phyloP scores from a whole-genome alignment of 345 rosid species.

The Kandelia obovata region DNA sequence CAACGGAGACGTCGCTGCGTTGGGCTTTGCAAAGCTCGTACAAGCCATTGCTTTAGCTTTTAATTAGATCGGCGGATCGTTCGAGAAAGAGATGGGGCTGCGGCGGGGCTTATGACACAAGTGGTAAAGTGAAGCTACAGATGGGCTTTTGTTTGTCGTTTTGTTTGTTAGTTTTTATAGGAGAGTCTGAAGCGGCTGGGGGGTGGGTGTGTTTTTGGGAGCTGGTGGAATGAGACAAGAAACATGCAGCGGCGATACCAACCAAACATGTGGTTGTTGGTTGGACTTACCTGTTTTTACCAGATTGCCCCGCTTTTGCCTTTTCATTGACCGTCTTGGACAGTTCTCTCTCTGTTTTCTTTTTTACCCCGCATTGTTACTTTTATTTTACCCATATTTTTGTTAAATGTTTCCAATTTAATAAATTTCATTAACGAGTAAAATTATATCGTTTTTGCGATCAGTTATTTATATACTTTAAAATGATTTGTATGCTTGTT shows the following conservation, averaged over 20 bases:
- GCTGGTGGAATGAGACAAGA: constrained; percentile 15
- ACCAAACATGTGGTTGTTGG: constrained; percentile 8
- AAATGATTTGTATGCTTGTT: too few relatives aligned
- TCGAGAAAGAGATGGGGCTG: constrained; percentile 3
- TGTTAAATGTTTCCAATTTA: too few relatives aligned
- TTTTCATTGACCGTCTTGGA: not conserved
- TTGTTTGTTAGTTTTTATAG: not conserved
- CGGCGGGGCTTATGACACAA: not conserved
- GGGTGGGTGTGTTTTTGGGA: not conserved
- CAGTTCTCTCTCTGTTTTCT: too few relatives aligned
- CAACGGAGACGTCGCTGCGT: constrained; percentile 63
- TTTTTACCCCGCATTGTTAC: too few relatives aligned
- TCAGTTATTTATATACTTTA: too few relatives aligned
- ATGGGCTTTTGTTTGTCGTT: too few relatives aligned
- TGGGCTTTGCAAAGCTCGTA: constrained; percentile 62
- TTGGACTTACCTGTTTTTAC: not conserved
- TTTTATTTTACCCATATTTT: too few relatives aligned
- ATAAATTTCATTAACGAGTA: too few relatives aligned
- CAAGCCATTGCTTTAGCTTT: constrained; percentile 54
- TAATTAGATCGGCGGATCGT: not conserved
- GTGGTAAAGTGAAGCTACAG: not conserved
- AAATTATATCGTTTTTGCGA: too few relatives aligned
- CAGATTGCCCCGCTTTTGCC: not conserved
- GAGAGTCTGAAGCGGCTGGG: not conserved
- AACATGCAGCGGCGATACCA: constrained; percentile 38